Evolutionary conservation across 495 filamentous ascomycete species (phyloP).

Genomic region (Podospora didyma): DNA sequence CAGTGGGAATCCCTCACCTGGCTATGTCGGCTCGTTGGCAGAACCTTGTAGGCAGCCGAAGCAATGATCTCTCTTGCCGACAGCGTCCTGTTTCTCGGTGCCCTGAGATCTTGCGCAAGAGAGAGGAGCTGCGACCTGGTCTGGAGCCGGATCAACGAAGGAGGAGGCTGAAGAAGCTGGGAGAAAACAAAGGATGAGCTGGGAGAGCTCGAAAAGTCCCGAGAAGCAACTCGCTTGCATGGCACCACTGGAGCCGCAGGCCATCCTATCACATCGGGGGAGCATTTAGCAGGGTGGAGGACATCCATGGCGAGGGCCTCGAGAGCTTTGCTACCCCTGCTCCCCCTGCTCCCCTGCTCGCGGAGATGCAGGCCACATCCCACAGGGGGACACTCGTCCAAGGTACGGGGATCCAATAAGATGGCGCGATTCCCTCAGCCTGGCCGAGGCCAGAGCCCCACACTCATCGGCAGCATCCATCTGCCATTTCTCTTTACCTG

Average conservation of each 20-base stretch:
- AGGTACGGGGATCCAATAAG: conserved; percentile 16
- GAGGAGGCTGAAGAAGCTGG: conserved; percentile 1
- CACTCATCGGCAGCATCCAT: background rate
- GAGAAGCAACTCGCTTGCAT: conserved; percentile 7
- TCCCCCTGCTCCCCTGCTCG: conserved; percentile 1
- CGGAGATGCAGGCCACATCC: conserved; percentile 11
- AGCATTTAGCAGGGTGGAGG: conserved; percentile 3
- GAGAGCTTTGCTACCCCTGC: conserved; percentile 12
- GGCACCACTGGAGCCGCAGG: conserved; percentile 1
- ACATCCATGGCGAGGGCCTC: background rate
- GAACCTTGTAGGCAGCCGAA: background rate
- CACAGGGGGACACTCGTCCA: conserved; percentile 7
- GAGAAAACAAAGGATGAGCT: conserved; percentile 6
- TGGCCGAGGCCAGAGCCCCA: conserved; percentile 5
- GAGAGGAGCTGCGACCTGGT: background rate
- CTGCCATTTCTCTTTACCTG: background rate
- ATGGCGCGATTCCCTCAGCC: conserved; percentile 3
- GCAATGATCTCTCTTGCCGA: background rate
- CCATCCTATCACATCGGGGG: background rate
- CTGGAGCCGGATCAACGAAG: conserved; percentile 1
- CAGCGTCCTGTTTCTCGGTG: background rate
- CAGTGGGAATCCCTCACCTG: conserved; percentile 9
- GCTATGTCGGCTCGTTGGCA: background rate
- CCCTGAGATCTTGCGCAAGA: background rate
- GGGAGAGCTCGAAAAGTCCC: conserved; percentile 1